A percentile compares a stretch with the other conserved stretches of the same genome.
phyloP scores from a whole-genome alignment of 139 green algal genomes.

The Chlamydomonas sp. region DNA sequence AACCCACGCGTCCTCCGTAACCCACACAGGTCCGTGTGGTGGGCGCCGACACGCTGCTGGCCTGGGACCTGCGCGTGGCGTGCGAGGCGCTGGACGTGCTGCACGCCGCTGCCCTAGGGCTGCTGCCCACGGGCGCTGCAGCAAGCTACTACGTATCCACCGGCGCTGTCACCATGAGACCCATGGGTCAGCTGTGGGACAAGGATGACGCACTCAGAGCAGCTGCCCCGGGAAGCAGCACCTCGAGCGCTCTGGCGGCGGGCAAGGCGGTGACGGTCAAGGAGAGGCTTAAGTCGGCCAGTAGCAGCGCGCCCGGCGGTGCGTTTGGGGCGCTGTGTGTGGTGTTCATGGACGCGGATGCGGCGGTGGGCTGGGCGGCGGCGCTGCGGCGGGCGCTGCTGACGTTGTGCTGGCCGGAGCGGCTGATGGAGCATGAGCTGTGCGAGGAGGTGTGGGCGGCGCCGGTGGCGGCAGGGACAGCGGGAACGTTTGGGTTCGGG shows the following conservation, averaged over 20 bases:
- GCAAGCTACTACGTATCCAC: neutral
- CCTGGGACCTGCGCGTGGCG: neutral
- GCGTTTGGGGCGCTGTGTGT: neutral
- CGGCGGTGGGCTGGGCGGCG: slow-evolving; percentile 4
- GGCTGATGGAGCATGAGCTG: slow-evolving; percentile 27
- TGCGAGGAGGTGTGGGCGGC: slow-evolving; percentile 1
- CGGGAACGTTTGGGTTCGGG: too few relatives aligned
- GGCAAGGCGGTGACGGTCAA: neutral
- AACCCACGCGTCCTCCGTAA: neutral
- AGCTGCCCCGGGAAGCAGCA: too few relatives aligned
- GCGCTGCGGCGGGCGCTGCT: neutral
- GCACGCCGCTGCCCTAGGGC: neutral
- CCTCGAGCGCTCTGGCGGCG: neutral
- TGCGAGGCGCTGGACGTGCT: neutral
- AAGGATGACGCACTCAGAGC: too few relatives aligned
- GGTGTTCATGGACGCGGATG: slow-evolving; percentile 5
- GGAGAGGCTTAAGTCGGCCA: neutral
- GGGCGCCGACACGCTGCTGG: neutral
- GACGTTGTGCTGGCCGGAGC: neutral
- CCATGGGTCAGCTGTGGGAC: too few relatives aligned
- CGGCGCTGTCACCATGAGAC: neutral
- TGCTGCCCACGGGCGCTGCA: neutral
- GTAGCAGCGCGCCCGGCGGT: neutral
- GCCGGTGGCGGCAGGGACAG: neutral
- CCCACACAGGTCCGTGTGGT: neutral